Conservation (phyloP, 2,329 filamentous ascomycete species). For the Alternaria arbusti region DNA sequence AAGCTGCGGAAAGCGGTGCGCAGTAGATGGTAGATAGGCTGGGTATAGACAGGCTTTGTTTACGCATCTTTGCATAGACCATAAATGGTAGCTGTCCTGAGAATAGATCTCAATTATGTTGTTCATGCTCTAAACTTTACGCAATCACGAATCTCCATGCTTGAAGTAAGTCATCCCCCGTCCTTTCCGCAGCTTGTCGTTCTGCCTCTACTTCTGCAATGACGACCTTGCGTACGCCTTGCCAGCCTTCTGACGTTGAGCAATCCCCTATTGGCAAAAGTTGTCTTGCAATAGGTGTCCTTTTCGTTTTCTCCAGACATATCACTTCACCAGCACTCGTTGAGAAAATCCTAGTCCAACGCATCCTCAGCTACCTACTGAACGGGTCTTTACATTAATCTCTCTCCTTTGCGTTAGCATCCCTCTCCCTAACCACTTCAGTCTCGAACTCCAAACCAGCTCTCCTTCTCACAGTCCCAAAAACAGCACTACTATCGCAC, state of each 20-base stretch:
- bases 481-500: slow-evolving; percentile 61
- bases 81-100: neutral
- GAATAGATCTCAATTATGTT: neutral
- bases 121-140: too few relatives aligned
- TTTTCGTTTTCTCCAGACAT: too few relatives aligned
- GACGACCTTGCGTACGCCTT: slow-evolving; percentile 77
- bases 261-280: too few relatives aligned
- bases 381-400: too few relatives aligned
- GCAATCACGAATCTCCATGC: neutral
- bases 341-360: too few relatives aligned
- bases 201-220: slow-evolving; percentile 51
- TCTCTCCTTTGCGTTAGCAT: too few relatives aligned
- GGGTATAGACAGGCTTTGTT: neutral
- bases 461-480: slow-evolving; percentile 54
- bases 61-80: neutral
- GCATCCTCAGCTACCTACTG: too few relatives aligned
- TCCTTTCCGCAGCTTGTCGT: slow-evolving; percentile 31
- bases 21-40: slow-evolving; percentile 12
- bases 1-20: slow-evolving; percentile 36
- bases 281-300: too few relatives aligned
- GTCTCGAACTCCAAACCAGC: slow-evolving; percentile 56
- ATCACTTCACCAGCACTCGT: too few relatives aligned
- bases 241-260: slow-evolving; percentile 63
- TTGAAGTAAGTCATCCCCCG: neutral
- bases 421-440: slow-evolving; percentile 36